These are phyloP conservation scores for Jamesozyma lodderae DNA, from an alignment of 805 yeast genomes.

Conservation along the genomic window DNA sequence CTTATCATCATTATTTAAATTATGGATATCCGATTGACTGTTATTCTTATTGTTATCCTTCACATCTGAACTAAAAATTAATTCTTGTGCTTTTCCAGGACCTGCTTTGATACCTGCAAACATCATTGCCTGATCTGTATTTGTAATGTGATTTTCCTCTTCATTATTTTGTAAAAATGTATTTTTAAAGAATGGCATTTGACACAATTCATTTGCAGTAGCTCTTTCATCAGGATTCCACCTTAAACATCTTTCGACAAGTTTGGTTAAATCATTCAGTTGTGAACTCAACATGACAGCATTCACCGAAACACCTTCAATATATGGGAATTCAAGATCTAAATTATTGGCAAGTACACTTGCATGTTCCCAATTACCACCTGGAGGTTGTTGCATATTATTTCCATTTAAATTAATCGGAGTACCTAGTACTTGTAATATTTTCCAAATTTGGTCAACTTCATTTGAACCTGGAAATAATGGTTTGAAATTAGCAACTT, in stretches of 20 bases:
- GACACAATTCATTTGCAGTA: slow-evolving; percentile 39
- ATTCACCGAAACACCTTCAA: slow-evolving; percentile 42
- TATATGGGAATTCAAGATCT: slow-evolving; percentile 49
- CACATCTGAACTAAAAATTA: slow-evolving; percentile 3
- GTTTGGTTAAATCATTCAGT: slow-evolving; percentile 30
- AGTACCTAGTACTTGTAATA: slow-evolving; percentile 61
- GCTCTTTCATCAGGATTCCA: slow-evolving; percentile 77
- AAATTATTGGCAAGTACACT: slow-evolving; percentile 40
- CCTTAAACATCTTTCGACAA: slow-evolving; percentile 41
- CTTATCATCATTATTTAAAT: background rate
- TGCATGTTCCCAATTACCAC: slow-evolving; percentile 72
- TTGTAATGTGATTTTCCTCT: slow-evolving; percentile 7
- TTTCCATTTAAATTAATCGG: slow-evolving; percentile 38
- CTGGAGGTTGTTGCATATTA: slow-evolving; percentile 36
- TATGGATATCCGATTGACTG: background rate
- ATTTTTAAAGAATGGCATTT: slow-evolving; percentile 46
- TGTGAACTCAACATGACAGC: slow-evolving; percentile 40
- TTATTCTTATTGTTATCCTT: background rate
- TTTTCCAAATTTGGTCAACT: slow-evolving; percentile 66
- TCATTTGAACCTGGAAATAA: slow-evolving; percentile 78
- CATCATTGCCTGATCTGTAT: slow-evolving; percentile 20
- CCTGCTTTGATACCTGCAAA: slow-evolving; percentile 19
- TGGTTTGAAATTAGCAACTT: slow-evolving; percentile 63
- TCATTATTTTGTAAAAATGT: slow-evolving; percentile 24
- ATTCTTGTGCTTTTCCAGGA: slow-evolving; percentile 5